Evolutionary conservation across 495 filamentous ascomycete species (phyloP).

Genomic region (Acidomyces sp.): DNA sequence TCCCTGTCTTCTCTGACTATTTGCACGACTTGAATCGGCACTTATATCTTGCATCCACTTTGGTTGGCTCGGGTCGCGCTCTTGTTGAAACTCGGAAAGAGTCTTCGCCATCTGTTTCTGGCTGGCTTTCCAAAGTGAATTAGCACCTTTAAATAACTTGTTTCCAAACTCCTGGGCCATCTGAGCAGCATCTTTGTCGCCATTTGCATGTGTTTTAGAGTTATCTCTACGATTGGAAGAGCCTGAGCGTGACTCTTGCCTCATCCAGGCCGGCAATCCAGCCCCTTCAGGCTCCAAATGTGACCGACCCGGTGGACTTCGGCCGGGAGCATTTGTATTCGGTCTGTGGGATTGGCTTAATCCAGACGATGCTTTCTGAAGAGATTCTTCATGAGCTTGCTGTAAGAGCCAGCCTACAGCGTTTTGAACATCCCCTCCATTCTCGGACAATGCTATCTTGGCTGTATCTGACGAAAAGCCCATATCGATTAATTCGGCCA

Average conservation of each 20-base stretch:
- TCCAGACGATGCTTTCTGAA: slow-evolving; percentile 40
- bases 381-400: slow-evolving; percentile 66
- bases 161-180: slow-evolving; percentile 69
- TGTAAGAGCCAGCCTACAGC: slow-evolving; percentile 85
- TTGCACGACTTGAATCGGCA: slow-evolving; percentile 3
- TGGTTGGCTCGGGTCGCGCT: slow-evolving; percentile 75
- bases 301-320: slow-evolving; percentile 27
- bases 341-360: slow-evolving; percentile 20
- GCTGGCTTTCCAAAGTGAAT: slow-evolving; percentile 82
- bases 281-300: too few species aligned
- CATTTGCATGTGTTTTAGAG: slow-evolving; percentile 44
- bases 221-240: slow-evolving; percentile 33
- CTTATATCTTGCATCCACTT: slow-evolving; percentile 82
- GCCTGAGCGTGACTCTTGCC: slow-evolving; percentile 24
- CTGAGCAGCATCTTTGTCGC: slow-evolving; percentile 66
- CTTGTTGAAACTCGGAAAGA: slow-evolving; percentile 73
- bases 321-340: slow-evolving; percentile 25
- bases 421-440: slow-evolving; percentile 70
- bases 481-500: slow-evolving; percentile 90
- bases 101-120: slow-evolving; percentile 93
- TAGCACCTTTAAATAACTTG: slow-evolving; percentile 84
- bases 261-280: slow-evolving; percentile 39
- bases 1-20: slow-evolving; percentile 5
- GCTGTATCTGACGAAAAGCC: slow-evolving; percentile 78
- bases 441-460: slow-evolving; percentile 61